Conservation (phyloP, 2,329 filamentous ascomycete genomes). For the Fusarium newnesense region DNA sequence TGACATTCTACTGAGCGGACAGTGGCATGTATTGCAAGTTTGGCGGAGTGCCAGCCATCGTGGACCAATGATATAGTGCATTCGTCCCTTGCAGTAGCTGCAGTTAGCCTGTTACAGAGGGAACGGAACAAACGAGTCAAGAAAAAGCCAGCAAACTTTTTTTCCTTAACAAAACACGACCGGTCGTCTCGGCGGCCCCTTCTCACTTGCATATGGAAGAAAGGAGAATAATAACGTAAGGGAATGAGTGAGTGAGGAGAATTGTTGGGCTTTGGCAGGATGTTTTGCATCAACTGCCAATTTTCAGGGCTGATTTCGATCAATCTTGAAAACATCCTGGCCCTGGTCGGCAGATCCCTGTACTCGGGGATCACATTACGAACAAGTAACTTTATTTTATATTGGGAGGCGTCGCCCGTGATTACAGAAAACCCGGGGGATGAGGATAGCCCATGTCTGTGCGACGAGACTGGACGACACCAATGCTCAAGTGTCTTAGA, state of each 20-base stretch:
- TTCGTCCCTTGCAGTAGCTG: conserved; percentile 26
- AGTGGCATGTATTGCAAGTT: conserved; percentile 16
- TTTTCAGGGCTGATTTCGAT: conserved; percentile 15
- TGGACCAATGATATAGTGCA: conserved; percentile 8
- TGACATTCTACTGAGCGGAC: conserved; percentile 19
- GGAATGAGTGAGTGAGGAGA: background rate
- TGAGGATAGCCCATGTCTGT: conserved; percentile 7
- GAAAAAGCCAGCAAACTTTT: background rate
- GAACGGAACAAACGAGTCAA: conserved; percentile 20
- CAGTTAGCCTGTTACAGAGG: conserved; percentile 17
- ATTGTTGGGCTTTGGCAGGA: background rate
- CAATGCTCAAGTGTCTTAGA: background rate
- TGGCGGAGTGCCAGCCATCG: background rate
- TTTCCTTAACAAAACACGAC: conserved; percentile 5
- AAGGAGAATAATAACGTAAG: background rate
- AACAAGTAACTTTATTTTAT: conserved; percentile 26
- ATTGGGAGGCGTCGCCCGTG: conserved; percentile 23
- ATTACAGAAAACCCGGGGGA: conserved; percentile 16
- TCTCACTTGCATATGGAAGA: background rate
- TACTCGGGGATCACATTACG: conserved; percentile 22
- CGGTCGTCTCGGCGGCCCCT: background rate
- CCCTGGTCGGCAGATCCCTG: conserved; percentile 16
- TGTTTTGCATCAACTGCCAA: conserved; percentile 16
- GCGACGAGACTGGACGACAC: conserved; percentile 11
- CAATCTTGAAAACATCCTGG: background rate